These are phyloP conservation scores for Sisymbrium irio DNA, from an alignment of 345 rosid genomes.

Conservation along the genomic window DNA sequence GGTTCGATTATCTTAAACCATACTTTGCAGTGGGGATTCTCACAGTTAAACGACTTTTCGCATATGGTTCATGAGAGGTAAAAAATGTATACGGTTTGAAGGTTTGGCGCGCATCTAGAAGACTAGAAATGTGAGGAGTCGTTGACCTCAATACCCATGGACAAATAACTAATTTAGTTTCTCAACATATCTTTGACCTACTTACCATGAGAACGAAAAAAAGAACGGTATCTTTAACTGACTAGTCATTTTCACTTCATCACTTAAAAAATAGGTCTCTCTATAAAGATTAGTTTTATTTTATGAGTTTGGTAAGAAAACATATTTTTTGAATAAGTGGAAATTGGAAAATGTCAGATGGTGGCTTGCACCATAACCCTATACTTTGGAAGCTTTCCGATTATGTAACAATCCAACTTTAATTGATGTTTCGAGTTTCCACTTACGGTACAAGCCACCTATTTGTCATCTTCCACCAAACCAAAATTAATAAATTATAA, in stretches of 20 bases:
- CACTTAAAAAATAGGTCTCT: not conserved
- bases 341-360: not conserved
- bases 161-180: not conserved
- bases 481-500: not conserved
- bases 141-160: not conserved
- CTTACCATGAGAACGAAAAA: not conserved
- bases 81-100: not conserved
- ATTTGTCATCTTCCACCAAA: conserved; percentile 5
- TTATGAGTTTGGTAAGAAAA: not conserved
- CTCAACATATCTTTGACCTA: not conserved
- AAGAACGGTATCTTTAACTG: no score
- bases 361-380: not conserved
- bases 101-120: not conserved
- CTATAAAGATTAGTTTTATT: not conserved
- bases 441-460: not conserved
- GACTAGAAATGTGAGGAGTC: not conserved
- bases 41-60: not conserved
- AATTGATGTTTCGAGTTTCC: not conserved
- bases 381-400: not conserved
- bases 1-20: no score
- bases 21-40: not conserved
- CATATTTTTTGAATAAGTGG: not conserved
- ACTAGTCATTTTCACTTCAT: not conserved
- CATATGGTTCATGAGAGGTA: not conserved
- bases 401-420: conserved; percentile 13